Conservation (phyloP, 1,284 basidiomycete genomes). For the Chondrostereum purpureum region DNA sequence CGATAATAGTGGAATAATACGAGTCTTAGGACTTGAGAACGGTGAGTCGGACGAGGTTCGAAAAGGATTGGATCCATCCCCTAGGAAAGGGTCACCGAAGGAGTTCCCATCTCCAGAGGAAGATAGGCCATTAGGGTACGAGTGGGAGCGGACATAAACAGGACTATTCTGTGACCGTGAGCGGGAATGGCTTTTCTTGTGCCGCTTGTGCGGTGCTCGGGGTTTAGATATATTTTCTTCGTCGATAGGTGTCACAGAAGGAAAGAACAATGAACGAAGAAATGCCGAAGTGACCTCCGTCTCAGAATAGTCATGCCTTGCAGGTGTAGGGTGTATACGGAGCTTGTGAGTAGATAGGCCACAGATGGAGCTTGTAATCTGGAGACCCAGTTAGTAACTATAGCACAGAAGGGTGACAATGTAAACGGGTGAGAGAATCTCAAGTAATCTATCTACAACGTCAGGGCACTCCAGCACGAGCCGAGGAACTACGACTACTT, state of each 20-base stretch:
- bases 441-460: too few species aligned
- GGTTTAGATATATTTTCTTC: too few species aligned
- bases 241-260: too few species aligned
- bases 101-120: conserved; percentile 1
- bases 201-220: conserved; percentile 7
- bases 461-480: too few species aligned
- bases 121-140: conserved; percentile 23
- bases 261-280: conserved; percentile 48
- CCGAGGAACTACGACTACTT: too few species aligned
- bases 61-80: conserved; percentile 1
- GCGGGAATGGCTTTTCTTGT: conserved; percentile 13
- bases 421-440: too few species aligned
- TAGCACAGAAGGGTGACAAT: too few species aligned
- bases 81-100: neutral
- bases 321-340: conserved; percentile 8
- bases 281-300: conserved; percentile 31
- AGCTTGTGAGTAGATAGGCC: conserved; percentile 11
- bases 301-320: conserved; percentile 3
- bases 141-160: conserved; percentile 22
- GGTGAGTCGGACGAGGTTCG: conserved; percentile 11
- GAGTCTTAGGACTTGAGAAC: conserved; percentile 3
- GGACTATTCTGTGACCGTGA: conserved; percentile 21
- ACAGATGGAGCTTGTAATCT: conserved; percentile 11
- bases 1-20: conserved; percentile 14
- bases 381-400: too few species aligned